Base-by-base conservation (phyloP, 1,284 basidiomycete genomes). In the Ceratobasidium sp. region DNA sequence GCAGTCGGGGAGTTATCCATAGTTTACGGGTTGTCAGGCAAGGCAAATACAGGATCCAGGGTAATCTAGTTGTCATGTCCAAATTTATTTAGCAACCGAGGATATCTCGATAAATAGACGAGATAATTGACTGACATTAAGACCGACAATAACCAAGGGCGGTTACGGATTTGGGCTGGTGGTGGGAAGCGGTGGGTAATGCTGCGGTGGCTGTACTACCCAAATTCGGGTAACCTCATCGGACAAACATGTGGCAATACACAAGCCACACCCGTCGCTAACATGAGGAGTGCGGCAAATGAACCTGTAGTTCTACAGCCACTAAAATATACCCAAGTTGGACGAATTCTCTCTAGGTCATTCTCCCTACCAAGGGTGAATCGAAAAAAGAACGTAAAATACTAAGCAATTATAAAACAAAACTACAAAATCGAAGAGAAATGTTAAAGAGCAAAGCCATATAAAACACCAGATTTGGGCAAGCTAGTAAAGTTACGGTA, bases 1-100 rank as follows among this genome's bases (percentile, higher is more conserved):
- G 92, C 87, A 3, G 93, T 94, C 15, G 94, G 93, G 7, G 93
- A 92, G 82, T 88, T 91, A 84, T 95, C 93, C 94, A 95, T 95
- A n/a, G 44, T 42, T 56, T 61, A 53, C 26, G 20, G 53, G 66
- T 49, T 51, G 64, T 28, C 46, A 46, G 51, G 39, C 18, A 28
- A 23, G 23, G 69, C n/a, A 58, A 20, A 6, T 26, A 10, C 10
- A 44, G 53, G 42, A 28, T 42, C 44, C 20, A 28, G 55, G 53
- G 51, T 49, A 58, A 56, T 71, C 40, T 44, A 28, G 55, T 46
- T 44, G 7, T 40, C 18, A 39, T 13, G 12, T 26, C 12, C 9
- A 46, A 26, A 26, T 15, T 51, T 26, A 51, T 26, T 66, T 67
- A 23, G 63, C 42, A 28, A 67, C 18, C n/a, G 20, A 46, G 10